Percentiles rank a stretch among this genome's conserved stretches.
phyloP scores from a whole-genome alignment of 202 grass and related monocot genomes.

The Cymbopogon flexuosus region DNA sequence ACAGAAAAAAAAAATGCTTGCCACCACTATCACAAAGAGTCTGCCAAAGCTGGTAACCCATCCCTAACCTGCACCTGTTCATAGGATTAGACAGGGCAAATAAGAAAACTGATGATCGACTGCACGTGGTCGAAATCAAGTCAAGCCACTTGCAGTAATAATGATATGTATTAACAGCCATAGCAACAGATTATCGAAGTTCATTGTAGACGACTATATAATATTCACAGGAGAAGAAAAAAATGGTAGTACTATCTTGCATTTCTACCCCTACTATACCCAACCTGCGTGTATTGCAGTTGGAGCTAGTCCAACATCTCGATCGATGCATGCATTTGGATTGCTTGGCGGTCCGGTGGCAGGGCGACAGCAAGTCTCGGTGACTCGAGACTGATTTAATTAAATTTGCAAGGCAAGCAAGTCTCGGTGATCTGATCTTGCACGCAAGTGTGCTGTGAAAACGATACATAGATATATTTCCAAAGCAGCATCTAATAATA shows the following conservation, averaged over 20 bases:
- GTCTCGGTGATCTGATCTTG: too few species aligned
- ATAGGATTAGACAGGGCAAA: neutral
- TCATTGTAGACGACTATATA: neutral
- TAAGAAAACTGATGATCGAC: neutral
- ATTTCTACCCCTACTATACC: neutral
- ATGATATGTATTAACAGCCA: neutral
- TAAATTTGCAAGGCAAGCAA: too few species aligned
- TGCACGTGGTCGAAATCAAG: neutral
- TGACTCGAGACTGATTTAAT: too few species aligned
- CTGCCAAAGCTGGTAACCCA: neutral
- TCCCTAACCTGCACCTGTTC: neutral
- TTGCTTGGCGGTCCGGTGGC: too few species aligned
- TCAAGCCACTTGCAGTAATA: neutral
- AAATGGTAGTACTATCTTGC: neutral
- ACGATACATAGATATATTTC: too few species aligned
- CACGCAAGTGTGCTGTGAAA: too few species aligned
- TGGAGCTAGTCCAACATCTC: too few species aligned
- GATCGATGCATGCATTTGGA: too few species aligned
- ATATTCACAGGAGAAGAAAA: neutral
- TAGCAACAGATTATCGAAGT: neutral
- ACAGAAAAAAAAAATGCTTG: neutral
- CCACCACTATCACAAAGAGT: neutral
- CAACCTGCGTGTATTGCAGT: neutral
- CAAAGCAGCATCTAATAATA: too few species aligned
- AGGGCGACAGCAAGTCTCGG: too few species aligned